Percentiles rank a stretch among this genome's conserved stretches.
Conservation (phyloP, 768 basidiomycete genomes). For the Strobilomyces confusus region DNA sequence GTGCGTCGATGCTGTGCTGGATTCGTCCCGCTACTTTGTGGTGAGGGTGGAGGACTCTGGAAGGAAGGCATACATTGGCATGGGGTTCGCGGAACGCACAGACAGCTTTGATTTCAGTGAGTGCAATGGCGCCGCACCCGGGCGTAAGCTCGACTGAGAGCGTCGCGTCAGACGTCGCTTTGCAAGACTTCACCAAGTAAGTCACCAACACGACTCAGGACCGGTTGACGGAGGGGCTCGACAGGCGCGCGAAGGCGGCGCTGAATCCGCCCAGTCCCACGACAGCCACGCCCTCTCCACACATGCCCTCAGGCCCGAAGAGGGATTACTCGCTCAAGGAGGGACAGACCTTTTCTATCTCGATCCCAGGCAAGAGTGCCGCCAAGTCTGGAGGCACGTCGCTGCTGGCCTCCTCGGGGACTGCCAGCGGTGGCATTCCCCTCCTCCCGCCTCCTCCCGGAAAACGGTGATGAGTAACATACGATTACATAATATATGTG, state of each 20-base stretch:
- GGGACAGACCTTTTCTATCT: constrained; percentile 90
- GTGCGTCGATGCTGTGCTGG: constrained; percentile 91
- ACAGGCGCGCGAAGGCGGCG: constrained; percentile 60
- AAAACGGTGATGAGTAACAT: constrained; percentile 37
- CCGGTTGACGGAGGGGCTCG: neutral
- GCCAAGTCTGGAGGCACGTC: constrained; percentile 35
- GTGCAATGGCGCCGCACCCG: constrained; percentile 25
- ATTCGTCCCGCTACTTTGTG: constrained; percentile 94
- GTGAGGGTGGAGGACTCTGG: constrained; percentile 86
- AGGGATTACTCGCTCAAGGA: constrained; percentile 94
- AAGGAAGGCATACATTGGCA: constrained; percentile 87
- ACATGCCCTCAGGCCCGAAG: constrained; percentile 74
- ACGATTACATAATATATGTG: constrained; percentile 19
- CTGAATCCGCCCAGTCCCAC: constrained; percentile 49
- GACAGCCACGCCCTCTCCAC: constrained; percentile 51
- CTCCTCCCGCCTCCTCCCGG: constrained; percentile 82
- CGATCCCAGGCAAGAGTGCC: constrained; percentile 71
- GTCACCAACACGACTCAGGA: constrained; percentile 4
- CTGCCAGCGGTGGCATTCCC: constrained; percentile 46
- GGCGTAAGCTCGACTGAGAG: constrained; percentile 4
- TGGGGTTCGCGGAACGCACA: constrained; percentile 86
- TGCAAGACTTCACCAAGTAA: constrained; percentile 84
- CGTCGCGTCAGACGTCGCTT: constrained; percentile 59
- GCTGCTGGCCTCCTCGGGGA: constrained; percentile 36
- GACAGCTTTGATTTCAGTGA: constrained; percentile 92